Evolutionary conservation across 2,329 filamentous ascomycete species (phyloP), one percentile per base, ranked within the genome.

Genomic region (Aspergillus tamarii): DNA sequence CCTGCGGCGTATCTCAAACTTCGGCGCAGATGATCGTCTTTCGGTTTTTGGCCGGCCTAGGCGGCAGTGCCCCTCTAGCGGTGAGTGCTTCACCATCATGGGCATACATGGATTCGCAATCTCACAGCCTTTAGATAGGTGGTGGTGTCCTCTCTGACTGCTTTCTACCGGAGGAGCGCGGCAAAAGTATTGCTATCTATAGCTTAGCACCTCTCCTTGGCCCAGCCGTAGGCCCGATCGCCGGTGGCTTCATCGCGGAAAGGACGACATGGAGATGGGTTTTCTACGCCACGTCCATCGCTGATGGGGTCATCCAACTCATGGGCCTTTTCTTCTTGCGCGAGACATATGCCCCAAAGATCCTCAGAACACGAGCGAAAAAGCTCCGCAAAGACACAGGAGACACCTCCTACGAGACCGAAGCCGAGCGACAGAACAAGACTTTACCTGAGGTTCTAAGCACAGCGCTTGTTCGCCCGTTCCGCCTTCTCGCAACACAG

Each of bases 231-330:
- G 89, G 89, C 0, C 89, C 89, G 0, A 86, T 91, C 2, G 84
- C 84, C 0, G 89, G 88, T 11, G 88, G 87, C 0, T 91, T 88
- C 72, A 87, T 91, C 28, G 82, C 87, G 0, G 78, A 89, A 69
- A 65, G 85, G 80, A 86, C 84, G 9, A 87, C 84, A 1, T 93
- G 91, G 91, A 84, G 89, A 45, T 93, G 90, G 90, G 85, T 87
- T 9, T 93, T 92, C 78, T 91, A 85, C 77, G 82, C 87, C 0
- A 90, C 88, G 0, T 86, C 87, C 1, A 89, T 92, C 62, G 81
- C 81, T 28, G 87, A 88, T 62, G 89, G 82, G 1, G 63, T 86
- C 14, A 85, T 92, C 57, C 88, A 91, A 72, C 64, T 84, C 12
- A 77, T 84, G 9, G 89, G 89, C 6, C 74, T 91, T 56, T 85